These are phyloP conservation scores for Colletotrichum sp. DNA, from an alignment of 2,329 filamentous ascomycete genomes.

Conservation along the genomic window DNA sequence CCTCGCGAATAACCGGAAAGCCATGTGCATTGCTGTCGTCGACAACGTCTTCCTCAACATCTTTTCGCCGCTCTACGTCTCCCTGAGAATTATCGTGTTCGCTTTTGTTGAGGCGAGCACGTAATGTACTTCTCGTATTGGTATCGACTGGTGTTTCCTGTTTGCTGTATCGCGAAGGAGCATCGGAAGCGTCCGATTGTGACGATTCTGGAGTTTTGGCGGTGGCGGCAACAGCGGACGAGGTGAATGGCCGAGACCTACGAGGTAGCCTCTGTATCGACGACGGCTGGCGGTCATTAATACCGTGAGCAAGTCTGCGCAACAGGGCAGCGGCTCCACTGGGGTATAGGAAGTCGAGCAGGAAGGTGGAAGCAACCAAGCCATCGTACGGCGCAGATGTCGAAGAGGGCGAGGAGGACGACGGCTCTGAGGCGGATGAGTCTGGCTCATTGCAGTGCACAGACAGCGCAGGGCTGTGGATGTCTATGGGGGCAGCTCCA, in stretches of 20 bases:
- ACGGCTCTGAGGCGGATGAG: slow-evolving; percentile 23
- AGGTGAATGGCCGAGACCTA: slow-evolving; percentile 28
- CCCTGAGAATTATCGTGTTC: background rate
- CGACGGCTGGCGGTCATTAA: slow-evolving; percentile 19
- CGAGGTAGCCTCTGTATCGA: slow-evolving; percentile 14
- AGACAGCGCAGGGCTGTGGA: slow-evolving; percentile 40
- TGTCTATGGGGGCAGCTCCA: slow-evolving; percentile 55
- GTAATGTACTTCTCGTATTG: background rate
- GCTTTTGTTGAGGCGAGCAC: background rate
- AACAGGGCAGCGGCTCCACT: slow-evolving; percentile 47
- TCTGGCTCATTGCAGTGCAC: slow-evolving; percentile 26
- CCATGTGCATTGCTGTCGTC: background rate
- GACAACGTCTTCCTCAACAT: background rate
- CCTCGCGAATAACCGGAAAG: background rate
- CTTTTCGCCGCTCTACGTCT: background rate
- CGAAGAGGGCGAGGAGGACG: slow-evolving; percentile 11
- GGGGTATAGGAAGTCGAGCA: slow-evolving; percentile 64
- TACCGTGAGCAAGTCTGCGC: slow-evolving; percentile 34
- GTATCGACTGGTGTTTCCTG: no score
- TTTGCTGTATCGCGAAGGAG: background rate
- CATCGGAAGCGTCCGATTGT: background rate
- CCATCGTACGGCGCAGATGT: slow-evolving; percentile 27
- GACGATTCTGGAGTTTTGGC: background rate
- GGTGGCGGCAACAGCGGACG: slow-evolving; percentile 18
- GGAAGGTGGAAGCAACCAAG: slow-evolving; percentile 51